Evolutionary conservation across 2,329 filamentous ascomycete species (phyloP), one percentile per base, ranked within the genome.

Genomic region (Trichophyton rubrum): DNA sequence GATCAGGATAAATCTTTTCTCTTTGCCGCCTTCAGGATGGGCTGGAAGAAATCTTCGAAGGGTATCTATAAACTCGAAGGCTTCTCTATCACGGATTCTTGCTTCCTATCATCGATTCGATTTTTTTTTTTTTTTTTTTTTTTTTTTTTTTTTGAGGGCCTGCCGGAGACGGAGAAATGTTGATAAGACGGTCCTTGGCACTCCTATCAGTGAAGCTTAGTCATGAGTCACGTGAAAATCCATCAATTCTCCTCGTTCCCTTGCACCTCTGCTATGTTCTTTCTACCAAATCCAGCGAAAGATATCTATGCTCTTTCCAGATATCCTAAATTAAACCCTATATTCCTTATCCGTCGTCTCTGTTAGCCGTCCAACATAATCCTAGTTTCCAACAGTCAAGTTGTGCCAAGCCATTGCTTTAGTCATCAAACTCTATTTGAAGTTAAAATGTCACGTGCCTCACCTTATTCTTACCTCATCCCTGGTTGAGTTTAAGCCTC

Each of bases 61-160:
- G 45, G 20, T 49, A 47, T 47, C 8, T 27, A 22, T 49, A 22
- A 27, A 24, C 20, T 47, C 20, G 45, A 49, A 15, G 8, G 24
- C 17, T 47, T 49, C 20, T 27, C 13, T 49, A 49, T 49, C 45
- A 3, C 22, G 6, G 24, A 24, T 5, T 8, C 4, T 24, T 49
- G 9, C n/a, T 20, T 62, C 76, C 17, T 79, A 47, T 47, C 43
- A 17, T 20, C 27, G 5, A 27, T 27, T 27, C 33, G 9, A 35
- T 41, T 41, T 41, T 41, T 13, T n/a, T 40, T 3, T 40, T 15
- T 40, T 40, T 40, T 40, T 15, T 15, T 40, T 40, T 40, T 40
- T 40, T 47, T 47, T 47, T 47, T 45, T 45, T 47, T 49, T 49
- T 49, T 49, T 8, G 45, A 20, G 20, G 22, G 13, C 24, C 2